Percentiles rank a stretch among this genome's conserved stretches.
These are phyloP conservation scores for Polyporus tsugae DNA, from an alignment of 1,284 basidiomycete genomes.

Conservation along the genomic window DNA sequence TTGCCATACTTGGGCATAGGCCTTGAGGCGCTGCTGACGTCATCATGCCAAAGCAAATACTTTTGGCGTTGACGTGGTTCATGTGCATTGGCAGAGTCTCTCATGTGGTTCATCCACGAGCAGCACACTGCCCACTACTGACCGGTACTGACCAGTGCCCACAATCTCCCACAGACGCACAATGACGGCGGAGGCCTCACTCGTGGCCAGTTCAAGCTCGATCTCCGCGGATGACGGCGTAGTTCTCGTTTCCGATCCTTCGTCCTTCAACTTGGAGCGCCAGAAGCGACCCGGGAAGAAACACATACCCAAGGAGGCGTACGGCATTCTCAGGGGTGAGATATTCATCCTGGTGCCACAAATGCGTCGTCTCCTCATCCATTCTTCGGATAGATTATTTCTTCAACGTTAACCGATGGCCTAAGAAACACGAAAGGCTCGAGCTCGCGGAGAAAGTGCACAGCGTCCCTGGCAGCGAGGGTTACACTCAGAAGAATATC, in stretches of 20 bases:
- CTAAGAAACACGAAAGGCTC: neutral
- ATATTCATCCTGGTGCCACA: neutral
- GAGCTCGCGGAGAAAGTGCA: neutral
- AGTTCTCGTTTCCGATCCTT: neutral
- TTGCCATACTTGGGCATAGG: neutral
- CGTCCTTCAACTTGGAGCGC: neutral
- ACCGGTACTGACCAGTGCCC: too few species aligned
- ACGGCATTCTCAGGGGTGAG: neutral
- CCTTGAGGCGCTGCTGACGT: neutral
- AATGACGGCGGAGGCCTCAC: neutral
- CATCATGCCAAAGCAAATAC: neutral
- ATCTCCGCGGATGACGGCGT: neutral
- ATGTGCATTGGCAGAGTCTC: too few species aligned
- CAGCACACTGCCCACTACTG: neutral
- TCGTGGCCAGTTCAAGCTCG: neutral
- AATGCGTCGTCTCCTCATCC: neutral
- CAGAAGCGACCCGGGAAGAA: neutral
- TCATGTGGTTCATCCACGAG: neutral
- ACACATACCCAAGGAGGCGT: neutral
- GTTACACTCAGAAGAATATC: neutral
- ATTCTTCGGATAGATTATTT: neutral
- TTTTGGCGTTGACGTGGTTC: conserved; percentile 1
- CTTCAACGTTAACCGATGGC: neutral
- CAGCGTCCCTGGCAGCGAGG: neutral
- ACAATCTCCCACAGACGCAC: neutral